These are phyloP conservation scores for Neonectria magnoliae DNA, from an alignment of 2,329 filamentous ascomycete genomes.

Conservation along the genomic window DNA sequence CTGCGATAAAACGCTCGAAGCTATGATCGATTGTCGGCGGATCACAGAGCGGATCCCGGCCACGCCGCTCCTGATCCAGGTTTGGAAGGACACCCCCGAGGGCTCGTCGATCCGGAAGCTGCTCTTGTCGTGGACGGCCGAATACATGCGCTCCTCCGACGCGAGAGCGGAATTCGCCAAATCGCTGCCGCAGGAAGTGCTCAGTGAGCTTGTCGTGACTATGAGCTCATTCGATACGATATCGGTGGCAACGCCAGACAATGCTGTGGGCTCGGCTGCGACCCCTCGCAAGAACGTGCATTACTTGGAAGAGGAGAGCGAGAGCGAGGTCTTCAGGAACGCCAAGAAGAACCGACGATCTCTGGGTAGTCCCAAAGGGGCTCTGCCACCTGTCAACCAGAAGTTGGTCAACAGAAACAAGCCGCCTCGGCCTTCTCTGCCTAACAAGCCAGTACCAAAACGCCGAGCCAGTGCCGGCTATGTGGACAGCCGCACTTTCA, in stretches of 20 bases:
- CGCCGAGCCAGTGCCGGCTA: constrained; percentile 47
- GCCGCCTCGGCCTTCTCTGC: constrained; percentile 41
- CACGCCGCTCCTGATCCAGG: constrained; percentile 67
- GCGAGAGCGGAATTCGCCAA: constrained; percentile 67
- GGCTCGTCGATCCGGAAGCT: constrained; percentile 68
- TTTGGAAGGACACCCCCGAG: constrained; percentile 70
- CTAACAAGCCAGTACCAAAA: constrained; percentile 50
- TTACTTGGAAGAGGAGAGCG: constrained; percentile 57
- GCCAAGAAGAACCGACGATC: constrained; percentile 56
- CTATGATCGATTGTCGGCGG: constrained; percentile 66
- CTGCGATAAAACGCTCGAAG: constrained; percentile 64
- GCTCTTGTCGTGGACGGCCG: constrained; percentile 69
- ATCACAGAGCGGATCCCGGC: constrained; percentile 66
- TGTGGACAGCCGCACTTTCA: constrained; percentile 47
- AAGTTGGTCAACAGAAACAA: constrained; percentile 44
- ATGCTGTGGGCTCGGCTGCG: constrained; percentile 26
- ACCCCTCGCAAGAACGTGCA: constrained; percentile 58
- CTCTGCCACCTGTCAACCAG: constrained; percentile 28
- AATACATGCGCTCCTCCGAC: constrained; percentile 69
- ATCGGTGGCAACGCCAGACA: constrained; percentile 27
- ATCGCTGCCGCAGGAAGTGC: constrained; percentile 69
- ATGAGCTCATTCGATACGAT: constrained; percentile 64
- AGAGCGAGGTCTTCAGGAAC: constrained; percentile 48
- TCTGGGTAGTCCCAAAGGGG: constrained; percentile 29
- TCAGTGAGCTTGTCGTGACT: constrained; percentile 69